Percentiles rank a stretch among this genome's conserved stretches.
phyloP scores from a whole-genome alignment of 768 basidiomycete species.

The Leucocoprinus sp. region DNA sequence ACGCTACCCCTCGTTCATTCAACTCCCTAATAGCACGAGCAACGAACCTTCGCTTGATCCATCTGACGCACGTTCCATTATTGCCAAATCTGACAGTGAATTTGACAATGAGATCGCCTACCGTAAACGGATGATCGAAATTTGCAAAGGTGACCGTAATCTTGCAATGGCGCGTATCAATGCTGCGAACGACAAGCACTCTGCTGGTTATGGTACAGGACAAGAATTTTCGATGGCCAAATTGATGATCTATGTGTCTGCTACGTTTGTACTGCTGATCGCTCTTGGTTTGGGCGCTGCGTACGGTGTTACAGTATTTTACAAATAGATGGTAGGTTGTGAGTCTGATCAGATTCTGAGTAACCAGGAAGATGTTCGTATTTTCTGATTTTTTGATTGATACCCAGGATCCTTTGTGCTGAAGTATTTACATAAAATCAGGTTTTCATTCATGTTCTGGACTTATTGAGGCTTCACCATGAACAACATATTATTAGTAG shows the following conservation, averaged over 20 bases:
- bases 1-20: constrained; percentile 88
- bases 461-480: too few relatives aligned
- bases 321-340: too few relatives aligned
- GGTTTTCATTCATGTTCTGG: too few relatives aligned
- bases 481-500: too few relatives aligned
- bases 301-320: constrained; percentile 17
- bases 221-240: constrained; percentile 16
- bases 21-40: constrained; percentile 16
- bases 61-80: constrained; percentile 47
- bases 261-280: constrained; percentile 19
- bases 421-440: too few relatives aligned
- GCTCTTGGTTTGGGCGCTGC: constrained; percentile 17
- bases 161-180: background rate
- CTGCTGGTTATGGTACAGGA: background rate
- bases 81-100: constrained; percentile 38
- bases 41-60: constrained; percentile 30
- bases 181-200: constrained; percentile 11
- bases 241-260: constrained; percentile 23
- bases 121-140: constrained; percentile 22
- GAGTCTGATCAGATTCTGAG: background rate
- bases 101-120: constrained; percentile 27
- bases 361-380: background rate
- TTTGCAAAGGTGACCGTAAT: constrained; percentile 10
- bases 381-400: background rate
- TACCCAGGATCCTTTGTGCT: too few relatives aligned